phyloP scores from a whole-genome alignment of 257 asterid genomes.

The Nyctanthes arbortristis region DNA sequence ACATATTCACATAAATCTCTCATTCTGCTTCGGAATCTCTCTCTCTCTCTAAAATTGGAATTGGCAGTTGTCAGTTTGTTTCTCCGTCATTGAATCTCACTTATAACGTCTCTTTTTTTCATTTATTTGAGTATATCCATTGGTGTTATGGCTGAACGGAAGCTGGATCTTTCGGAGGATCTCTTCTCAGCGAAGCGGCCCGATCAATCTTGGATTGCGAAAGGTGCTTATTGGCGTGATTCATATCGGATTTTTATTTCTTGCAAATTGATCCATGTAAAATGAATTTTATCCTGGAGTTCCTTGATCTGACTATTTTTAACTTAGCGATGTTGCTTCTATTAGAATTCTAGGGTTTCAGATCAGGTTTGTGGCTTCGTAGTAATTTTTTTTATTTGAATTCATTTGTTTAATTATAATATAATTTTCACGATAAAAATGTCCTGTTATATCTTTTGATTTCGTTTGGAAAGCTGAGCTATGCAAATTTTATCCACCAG shows the following conservation, averaged over 20 bases:
- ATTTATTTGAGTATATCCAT: slow-evolving; percentile 25
- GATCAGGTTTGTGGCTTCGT: slow-evolving; percentile 37
- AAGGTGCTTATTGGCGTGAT: slow-evolving; percentile 47
- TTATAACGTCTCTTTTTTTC: slow-evolving; percentile 15
- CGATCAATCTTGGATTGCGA: slow-evolving; percentile 76
- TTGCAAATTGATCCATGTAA: slow-evolving; percentile 20
- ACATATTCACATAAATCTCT: slow-evolving; percentile 20
- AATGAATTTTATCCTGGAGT: slow-evolving; percentile 27
- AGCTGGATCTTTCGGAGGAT: slow-evolving; percentile 79
- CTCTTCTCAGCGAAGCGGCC: slow-evolving; percentile 57
- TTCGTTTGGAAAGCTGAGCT: neutral
- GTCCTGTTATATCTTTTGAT: neutral
- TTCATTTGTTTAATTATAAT: slow-evolving; percentile 1
- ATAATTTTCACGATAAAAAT: neutral
- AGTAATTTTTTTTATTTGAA: neutral
- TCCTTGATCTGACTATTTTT: slow-evolving; percentile 40
- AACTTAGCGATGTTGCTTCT: slow-evolving; percentile 19
- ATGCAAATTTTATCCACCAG: neutral
- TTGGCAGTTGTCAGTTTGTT: slow-evolving; percentile 25
- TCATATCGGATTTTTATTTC: neutral
- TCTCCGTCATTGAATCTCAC: slow-evolving; percentile 18
- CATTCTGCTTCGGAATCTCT: too few species aligned
- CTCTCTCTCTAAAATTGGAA: slow-evolving; percentile 21
- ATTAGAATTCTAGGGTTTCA: slow-evolving; percentile 47
- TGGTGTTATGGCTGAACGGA: slow-evolving; percentile 66